Evolutionary conservation across 2,329 filamentous ascomycete species (phyloP).

Genomic region (Calonectria hawksworthii): DNA sequence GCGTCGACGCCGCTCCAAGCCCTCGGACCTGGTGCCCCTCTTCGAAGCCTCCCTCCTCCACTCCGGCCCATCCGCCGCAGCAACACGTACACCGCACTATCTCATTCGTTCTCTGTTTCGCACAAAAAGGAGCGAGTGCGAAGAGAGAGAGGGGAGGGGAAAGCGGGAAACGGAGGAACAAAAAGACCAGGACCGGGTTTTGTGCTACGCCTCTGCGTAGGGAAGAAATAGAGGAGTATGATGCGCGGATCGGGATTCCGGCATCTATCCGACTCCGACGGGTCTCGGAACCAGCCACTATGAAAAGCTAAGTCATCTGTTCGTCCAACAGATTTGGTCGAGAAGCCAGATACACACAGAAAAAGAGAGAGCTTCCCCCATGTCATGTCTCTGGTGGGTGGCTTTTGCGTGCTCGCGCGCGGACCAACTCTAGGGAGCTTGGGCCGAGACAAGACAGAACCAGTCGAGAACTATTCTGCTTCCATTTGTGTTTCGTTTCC

Average conservation of each 20-base stretch:
- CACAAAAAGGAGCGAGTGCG: not conserved
- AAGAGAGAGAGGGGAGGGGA: not conserved
- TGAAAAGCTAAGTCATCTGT: not conserved
- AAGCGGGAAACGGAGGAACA: not conserved
- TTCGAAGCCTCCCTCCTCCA: not conserved
- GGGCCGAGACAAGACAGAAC: constrained; percentile 1
- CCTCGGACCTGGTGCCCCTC: not conserved
- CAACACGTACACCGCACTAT: not conserved
- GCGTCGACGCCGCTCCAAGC: constrained; percentile 10
- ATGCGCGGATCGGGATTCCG: constrained; percentile 13
- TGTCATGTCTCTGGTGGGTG: constrained; percentile 4
- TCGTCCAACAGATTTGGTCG: not conserved
- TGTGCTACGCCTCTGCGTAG: not conserved
- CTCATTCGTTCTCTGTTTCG: not conserved
- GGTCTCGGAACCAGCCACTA: not conserved
- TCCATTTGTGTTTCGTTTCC: not conserved
- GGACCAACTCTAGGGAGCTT: not conserved
- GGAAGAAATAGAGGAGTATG: not conserved
- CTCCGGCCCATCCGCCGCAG: constrained; percentile 26
- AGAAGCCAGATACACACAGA: not conserved
- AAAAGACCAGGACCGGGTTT: not conserved
- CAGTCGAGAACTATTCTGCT: not conserved
- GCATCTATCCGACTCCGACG: constrained; percentile 25
- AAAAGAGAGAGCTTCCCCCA: not conserved
- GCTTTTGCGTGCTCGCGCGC: not conserved